phyloP scores from a whole-genome alignment of 352 stramenopile species.

The Chrysophaeum taylorii region DNA sequence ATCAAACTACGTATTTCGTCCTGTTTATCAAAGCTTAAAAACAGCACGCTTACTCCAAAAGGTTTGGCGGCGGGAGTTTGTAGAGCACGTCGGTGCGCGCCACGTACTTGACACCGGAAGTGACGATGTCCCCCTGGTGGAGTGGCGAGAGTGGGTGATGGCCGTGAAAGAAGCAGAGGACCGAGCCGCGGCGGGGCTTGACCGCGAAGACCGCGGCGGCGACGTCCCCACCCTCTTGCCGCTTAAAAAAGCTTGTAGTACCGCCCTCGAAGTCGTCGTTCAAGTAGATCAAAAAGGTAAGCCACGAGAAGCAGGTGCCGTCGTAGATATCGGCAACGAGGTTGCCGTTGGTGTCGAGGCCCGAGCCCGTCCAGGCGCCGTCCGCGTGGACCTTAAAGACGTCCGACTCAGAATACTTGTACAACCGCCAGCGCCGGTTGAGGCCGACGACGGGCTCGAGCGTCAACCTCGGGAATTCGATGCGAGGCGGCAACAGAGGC shows the following conservation, averaged over 20 bases:
- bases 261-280: constrained; percentile 43
- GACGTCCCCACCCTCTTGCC: constrained; percentile 14
- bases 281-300: constrained; percentile 40
- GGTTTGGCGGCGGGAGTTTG: neutral
- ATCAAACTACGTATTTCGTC: no score
- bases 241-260: constrained; percentile 35
- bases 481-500: no score
- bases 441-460: constrained; percentile 30
- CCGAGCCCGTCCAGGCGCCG: constrained; percentile 29
- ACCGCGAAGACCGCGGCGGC: constrained; percentile 17
- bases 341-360: constrained; percentile 12
- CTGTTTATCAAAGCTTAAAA: no score
- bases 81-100: constrained; percentile 2
- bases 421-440: constrained; percentile 34
- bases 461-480: no score
- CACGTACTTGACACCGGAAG: neutral
- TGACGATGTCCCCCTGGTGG: constrained; percentile 34
- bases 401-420: constrained; percentile 28
- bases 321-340: constrained; percentile 38
- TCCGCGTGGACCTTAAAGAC: constrained; percentile 34
- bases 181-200: constrained; percentile 22
- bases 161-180: constrained; percentile 39
- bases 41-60: neutral
- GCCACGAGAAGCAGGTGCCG: constrained; percentile 18
- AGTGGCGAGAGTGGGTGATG: constrained; percentile 23